Percentiles rank a stretch among this genome's conserved stretches.
Evolutionary conservation across 805 yeast species (phyloP).

Genomic region (Starmerella vaccinii): DNA sequence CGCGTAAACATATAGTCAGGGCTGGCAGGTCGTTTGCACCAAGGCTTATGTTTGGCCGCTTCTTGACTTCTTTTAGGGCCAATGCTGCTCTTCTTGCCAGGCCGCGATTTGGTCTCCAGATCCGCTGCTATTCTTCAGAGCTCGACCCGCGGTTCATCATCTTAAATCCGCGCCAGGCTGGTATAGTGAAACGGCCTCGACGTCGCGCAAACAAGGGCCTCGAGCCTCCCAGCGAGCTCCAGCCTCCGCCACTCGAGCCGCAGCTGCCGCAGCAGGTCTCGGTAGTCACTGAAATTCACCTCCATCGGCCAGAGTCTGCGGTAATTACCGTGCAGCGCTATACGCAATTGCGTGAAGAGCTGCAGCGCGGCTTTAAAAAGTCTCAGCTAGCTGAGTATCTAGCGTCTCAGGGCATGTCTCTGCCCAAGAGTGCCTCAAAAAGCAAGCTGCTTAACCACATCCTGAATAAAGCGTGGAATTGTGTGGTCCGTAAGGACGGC

Average conservation of each 20-base stretch:
- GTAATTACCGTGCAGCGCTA: slow-evolving; percentile 12
- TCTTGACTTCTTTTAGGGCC: background rate
- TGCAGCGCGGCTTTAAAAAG: slow-evolving; percentile 25
- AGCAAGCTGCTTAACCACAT: slow-evolving; percentile 28
- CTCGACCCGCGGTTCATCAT: slow-evolving; percentile 8
- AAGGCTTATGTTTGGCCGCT: slow-evolving; percentile 1
- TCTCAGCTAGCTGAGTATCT: slow-evolving; percentile 25
- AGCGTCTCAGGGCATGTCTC: background rate
- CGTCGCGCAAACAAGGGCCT: background rate
- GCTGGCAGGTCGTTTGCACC: too few relatives aligned
- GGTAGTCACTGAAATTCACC: slow-evolving; percentile 14
- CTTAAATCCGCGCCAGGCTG: slow-evolving; percentile 18
- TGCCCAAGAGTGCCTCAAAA: slow-evolving; percentile 13
- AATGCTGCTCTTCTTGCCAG: too few relatives aligned
- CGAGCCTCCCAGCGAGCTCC: background rate
- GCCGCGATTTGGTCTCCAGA: background rate
- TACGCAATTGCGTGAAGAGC: slow-evolving; percentile 22
- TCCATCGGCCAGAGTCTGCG: slow-evolving; percentile 15
- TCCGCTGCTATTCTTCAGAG: background rate
- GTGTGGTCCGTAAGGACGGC: slow-evolving; percentile 24
- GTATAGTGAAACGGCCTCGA: slow-evolving; percentile 6
- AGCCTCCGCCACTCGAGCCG: background rate
- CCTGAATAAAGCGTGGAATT: slow-evolving; percentile 33
- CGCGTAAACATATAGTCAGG: background rate
- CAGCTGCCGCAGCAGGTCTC: slow-evolving; percentile 4